Evolutionary conservation across 2,329 filamentous ascomycete species (phyloP).

Genomic region (Talaromyces sp.): DNA sequence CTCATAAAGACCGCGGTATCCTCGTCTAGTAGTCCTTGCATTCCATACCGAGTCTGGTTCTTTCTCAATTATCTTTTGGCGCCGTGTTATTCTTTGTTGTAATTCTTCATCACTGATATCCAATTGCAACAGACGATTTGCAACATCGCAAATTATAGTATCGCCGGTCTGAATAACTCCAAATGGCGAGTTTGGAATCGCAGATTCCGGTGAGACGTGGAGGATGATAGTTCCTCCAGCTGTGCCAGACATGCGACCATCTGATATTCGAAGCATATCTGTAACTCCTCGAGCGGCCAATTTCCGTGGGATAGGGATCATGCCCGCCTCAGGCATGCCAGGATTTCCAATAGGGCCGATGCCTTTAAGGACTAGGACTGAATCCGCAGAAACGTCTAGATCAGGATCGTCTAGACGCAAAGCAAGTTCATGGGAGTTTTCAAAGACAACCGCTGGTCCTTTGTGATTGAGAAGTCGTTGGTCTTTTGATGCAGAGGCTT

Average conservation of each 20-base stretch:
- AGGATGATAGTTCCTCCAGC: slow-evolving; percentile 55
- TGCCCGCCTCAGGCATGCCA: slow-evolving; percentile 53
- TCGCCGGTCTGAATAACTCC: slow-evolving; percentile 50
- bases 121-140: slow-evolving; percentile 43
- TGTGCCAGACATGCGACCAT: slow-evolving; percentile 56
- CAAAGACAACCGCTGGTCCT: slow-evolving; percentile 49
- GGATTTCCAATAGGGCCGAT: slow-evolving; percentile 53
- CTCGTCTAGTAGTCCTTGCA: slow-evolving; percentile 26
- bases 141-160: slow-evolving; percentile 46
- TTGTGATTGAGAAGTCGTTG: slow-evolving; percentile 43
- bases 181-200: slow-evolving; percentile 46
- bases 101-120: slow-evolving; percentile 44
- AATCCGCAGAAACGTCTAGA: slow-evolving; percentile 44
- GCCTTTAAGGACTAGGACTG: slow-evolving; percentile 48
- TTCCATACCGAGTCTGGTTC: not conserved
- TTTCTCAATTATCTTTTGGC: slow-evolving; percentile 7
- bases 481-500: slow-evolving; percentile 51
- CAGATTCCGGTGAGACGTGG: slow-evolving; percentile 53
- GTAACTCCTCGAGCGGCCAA: slow-evolving; percentile 46
- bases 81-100: slow-evolving; percentile 33
- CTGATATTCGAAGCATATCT: slow-evolving; percentile 54
- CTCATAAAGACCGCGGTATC: slow-evolving; percentile 42
- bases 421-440: slow-evolving; percentile 47
- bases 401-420: slow-evolving; percentile 46
- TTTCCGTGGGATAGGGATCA: slow-evolving; percentile 52